Base-by-base conservation (phyloP, 1,139 yeast species). In the Candida sanyaensis region DNA sequence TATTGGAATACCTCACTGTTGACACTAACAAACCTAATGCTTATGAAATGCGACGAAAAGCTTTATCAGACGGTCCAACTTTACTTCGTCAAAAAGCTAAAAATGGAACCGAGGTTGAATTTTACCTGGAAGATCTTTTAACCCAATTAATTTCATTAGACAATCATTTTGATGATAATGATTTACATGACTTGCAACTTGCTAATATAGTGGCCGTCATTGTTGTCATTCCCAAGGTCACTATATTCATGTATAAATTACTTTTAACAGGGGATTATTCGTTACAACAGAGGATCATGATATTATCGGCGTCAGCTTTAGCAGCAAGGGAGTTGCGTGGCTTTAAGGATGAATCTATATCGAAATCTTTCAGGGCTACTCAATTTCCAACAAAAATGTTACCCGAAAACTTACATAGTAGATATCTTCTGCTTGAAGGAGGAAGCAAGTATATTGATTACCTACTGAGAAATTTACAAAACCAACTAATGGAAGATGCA, bases 291-390 rank as follows among this genome's bases (percentile, higher is more conserved):
- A 63, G 92, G 41, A 69, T 85, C 60, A 63, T 73, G 47, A 69
- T 85, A 21, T 62, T 86, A 29, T 74, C 87, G 1, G 68, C 83
- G 0, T 59, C 84, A 12, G 80, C 86, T 0, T 63, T 84, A 36
- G 78, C 84, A 4, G 83, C 85, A 0, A 65, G 93, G 52, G 84
- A 81, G 52, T 66, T 84, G 12, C 66, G 80, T 44, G 92, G 92
- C 0, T 63, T 73, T 31, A 70, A 76, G 1, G 92, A 86, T 62
- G 69, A 66, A 0, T 50, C 59, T 6, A 72, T 74, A 2, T 52
- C 68, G 10, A 69, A 66, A 23, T 75, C 80, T 5, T 76, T 62
- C 46, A 57, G 51, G 10, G 52, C 54, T 9, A 60, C 60, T 2
- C 55, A 56, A 1, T 67, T 75, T 55, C 69, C 82, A 0, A 62